These are phyloP conservation scores for Phycomyces blakesleeanus DNA, from an alignment of 192 early-diverging fungal species.

Conservation along the genomic window DNA sequence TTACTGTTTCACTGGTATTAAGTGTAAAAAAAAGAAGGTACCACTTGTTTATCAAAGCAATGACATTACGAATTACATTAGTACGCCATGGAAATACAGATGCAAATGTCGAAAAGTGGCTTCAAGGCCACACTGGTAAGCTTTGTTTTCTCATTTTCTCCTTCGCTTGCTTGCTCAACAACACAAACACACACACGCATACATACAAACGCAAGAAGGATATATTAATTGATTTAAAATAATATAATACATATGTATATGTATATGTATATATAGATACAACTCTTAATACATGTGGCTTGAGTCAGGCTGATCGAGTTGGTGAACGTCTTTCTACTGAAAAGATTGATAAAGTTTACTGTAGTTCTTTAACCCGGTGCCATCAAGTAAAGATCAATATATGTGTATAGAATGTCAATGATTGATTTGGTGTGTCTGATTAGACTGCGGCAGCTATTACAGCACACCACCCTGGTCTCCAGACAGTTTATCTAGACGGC, in stretches of 20 bases:
- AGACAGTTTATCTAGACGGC: not conserved
- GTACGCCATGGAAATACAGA: conserved; percentile 36
- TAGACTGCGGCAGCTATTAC: conserved; percentile 23
- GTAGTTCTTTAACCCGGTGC: conserved; percentile 26
- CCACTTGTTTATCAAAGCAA: not conserved
- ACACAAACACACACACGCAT: too few species aligned
- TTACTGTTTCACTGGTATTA: not conserved
- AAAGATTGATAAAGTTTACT: conserved; percentile 17
- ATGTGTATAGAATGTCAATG: not conserved
- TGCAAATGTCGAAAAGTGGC: conserved; percentile 25
- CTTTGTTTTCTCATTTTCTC: too few species aligned
- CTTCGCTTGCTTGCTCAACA: too few species aligned
- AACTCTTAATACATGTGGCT: conserved; percentile 11
- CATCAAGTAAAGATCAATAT: conserved; percentile 14
- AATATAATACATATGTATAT: too few species aligned
- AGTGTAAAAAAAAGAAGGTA: not conserved
- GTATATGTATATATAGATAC: conserved; percentile 15
- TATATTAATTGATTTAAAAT: too few species aligned
- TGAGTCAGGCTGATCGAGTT: conserved; percentile 16
- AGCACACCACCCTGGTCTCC: conserved; percentile 5
- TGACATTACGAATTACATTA: conserved; percentile 20
- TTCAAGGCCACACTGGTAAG: conserved; percentile 32
- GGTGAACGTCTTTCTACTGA: conserved; percentile 19
- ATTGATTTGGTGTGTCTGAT: not conserved
- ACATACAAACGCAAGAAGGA: too few species aligned